These are phyloP conservation scores for Phytophthora sp. DNA, from an alignment of 352 stramenopile genomes.

Conservation along the genomic window DNA sequence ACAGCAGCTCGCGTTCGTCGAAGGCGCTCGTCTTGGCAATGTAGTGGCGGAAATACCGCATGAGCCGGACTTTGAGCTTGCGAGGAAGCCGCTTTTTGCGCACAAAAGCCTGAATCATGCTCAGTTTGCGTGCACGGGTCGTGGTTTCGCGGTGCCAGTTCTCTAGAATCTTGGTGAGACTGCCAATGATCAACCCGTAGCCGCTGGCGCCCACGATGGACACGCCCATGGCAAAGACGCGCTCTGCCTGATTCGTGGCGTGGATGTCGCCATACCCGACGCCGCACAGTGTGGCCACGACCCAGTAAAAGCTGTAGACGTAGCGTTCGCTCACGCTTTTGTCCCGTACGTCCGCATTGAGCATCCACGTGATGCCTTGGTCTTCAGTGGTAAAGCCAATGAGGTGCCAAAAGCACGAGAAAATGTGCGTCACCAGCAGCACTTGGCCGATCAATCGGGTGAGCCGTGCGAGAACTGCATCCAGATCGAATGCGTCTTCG, in stretches of 20 bases:
- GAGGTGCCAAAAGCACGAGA: constrained; percentile 84
- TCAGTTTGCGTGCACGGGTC: constrained; percentile 60
- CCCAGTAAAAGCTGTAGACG: constrained; percentile 88
- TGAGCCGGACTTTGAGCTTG: constrained; percentile 51
- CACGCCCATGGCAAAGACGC: constrained; percentile 70
- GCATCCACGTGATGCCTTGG: constrained; percentile 49
- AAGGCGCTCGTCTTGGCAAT: constrained; percentile 81
- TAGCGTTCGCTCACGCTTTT: constrained; percentile 53
- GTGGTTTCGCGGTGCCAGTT: constrained; percentile 78
- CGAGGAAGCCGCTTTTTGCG: constrained; percentile 66
- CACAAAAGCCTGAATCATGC: constrained; percentile 70
- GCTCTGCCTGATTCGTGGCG: constrained; percentile 71
- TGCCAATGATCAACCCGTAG: constrained; percentile 85
- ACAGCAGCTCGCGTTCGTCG: constrained; percentile 75
- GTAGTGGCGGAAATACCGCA: constrained; percentile 84
- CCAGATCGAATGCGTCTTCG: constrained; percentile 69
- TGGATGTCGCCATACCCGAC: constrained; percentile 88
- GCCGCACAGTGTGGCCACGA: constrained; percentile 76
- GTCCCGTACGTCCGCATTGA: constrained; percentile 28
- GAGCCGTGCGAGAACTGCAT: constrained; percentile 69
- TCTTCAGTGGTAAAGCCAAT: constrained; percentile 53
- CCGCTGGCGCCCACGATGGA: constrained; percentile 78
- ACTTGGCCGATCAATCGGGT: constrained; percentile 70
- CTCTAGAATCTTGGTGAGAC: constrained; percentile 84
- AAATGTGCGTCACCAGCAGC: constrained; percentile 72